A percentile compares a stretch with the other conserved stretches of the same genome.
Evolutionary conservation across 306 rosid species (phyloP).

Genomic region (Gleditsia sinensis): DNA sequence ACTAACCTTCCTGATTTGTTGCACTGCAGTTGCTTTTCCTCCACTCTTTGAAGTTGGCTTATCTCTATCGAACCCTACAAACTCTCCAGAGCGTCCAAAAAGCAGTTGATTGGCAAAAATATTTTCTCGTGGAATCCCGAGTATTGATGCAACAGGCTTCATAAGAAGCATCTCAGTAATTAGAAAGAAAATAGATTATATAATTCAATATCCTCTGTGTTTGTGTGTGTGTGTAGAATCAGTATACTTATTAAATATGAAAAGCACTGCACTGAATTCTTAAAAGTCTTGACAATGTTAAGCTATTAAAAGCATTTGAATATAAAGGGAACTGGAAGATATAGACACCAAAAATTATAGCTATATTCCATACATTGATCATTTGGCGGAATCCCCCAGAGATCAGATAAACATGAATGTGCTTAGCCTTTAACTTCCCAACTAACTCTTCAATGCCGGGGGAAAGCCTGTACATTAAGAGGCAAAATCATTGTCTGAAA

Average conservation of each 20-base stretch:
- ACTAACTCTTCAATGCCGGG: constrained; percentile 84
- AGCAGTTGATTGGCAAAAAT: constrained; percentile 89
- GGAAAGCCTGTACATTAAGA: constrained; percentile 67
- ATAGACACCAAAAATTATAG: constrained; percentile 1
- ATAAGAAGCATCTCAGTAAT: constrained; percentile 39
- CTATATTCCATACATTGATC: constrained; percentile 73
- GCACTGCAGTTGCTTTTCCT: constrained; percentile 91
- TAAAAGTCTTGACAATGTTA: constrained; percentile 14
- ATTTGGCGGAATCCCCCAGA: constrained; percentile 98
- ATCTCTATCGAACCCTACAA: constrained; percentile 77
- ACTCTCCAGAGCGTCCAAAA: constrained; percentile 83
- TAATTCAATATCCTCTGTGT: constrained; percentile 8
- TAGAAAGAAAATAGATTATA: constrained; percentile 16
- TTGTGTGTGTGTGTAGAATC: background rate
- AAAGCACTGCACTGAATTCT: constrained; percentile 21
- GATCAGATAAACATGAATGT: constrained; percentile 64
- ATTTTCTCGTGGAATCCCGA: constrained; percentile 68
- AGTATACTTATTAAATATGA: constrained; percentile 4
- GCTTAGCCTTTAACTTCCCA: constrained; percentile 68
- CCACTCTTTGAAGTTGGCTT: constrained; percentile 94
- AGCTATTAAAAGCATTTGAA: constrained; percentile 24
- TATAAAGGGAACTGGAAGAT: constrained; percentile 12
- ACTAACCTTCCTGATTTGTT: constrained; percentile 77
- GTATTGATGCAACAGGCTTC: constrained; percentile 90
- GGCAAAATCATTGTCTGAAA: constrained; percentile 28